Evolutionary conservation across 306 rosid species (phyloP).

Genomic region (Mimosa bimucronata): DNA sequence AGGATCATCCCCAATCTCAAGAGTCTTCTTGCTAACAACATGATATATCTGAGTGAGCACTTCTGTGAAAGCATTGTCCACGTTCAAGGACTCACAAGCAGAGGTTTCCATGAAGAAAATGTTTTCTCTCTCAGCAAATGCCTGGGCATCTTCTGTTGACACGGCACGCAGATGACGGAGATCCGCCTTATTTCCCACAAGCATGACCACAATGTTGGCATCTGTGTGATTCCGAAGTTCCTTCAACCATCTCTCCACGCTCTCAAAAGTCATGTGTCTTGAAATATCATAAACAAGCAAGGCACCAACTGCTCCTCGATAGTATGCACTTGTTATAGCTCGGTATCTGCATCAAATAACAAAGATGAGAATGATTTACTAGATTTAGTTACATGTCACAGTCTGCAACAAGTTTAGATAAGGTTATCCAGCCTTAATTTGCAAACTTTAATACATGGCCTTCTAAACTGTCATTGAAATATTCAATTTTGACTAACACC

Average conservation of each 20-base stretch:
- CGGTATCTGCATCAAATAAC: slow-evolving; percentile 59
- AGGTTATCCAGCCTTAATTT: neutral
- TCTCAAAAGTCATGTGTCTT: slow-evolving; percentile 74
- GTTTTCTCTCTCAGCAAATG: slow-evolving; percentile 70
- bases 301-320: slow-evolving; percentile 87
- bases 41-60: slow-evolving; percentile 77
- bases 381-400: neutral
- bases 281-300: slow-evolving; percentile 84
- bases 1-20: slow-evolving; percentile 79
- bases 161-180: slow-evolving; percentile 78
- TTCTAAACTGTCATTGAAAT: neutral
- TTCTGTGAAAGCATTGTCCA: slow-evolving; percentile 79
- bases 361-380: slow-evolving; percentile 33
- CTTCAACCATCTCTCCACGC: slow-evolving; percentile 84
- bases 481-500: neutral
- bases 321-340: slow-evolving; percentile 84
- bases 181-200: slow-evolving; percentile 89
- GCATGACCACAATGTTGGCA: slow-evolving; percentile 82
- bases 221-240: slow-evolving; percentile 88
- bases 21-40: slow-evolving; percentile 76
- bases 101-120: slow-evolving; percentile 85
- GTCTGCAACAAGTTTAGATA: neutral
- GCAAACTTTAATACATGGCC: neutral
- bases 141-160: slow-evolving; percentile 62
- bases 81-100: slow-evolving; percentile 79